Percentiles rank a stretch among this genome's conserved stretches.
Conservation (phyloP, 768 basidiomycete species). For the Boletus rufocinnamomeus region DNA sequence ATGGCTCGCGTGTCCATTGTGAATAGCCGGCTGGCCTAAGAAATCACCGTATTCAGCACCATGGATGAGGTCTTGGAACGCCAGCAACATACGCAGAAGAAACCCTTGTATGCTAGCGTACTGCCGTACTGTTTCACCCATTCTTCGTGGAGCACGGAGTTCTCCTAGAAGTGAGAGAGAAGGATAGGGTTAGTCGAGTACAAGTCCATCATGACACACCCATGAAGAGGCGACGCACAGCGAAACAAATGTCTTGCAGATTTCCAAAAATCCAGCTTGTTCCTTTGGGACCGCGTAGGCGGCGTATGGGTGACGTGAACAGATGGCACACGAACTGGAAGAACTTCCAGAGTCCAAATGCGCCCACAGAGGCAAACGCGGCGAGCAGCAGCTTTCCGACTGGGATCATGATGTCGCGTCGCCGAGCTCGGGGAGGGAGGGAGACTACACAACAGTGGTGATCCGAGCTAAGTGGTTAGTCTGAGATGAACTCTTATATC, state of each 20-base stretch:
- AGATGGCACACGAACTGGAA: too few species aligned
- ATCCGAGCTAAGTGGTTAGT: too few species aligned
- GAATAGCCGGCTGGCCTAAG: conserved; percentile 44
- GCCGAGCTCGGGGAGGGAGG: too few species aligned
- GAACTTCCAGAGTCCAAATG: conserved; percentile 11
- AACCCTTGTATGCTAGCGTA: conserved; percentile 14
- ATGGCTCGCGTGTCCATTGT: conserved; percentile 65
- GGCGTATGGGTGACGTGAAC: conserved; percentile 46
- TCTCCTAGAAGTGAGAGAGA: conserved; percentile 4
- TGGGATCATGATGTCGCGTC: conserved; percentile 8
- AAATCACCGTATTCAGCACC: background rate
- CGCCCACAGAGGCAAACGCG: background rate
- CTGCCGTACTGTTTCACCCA: conserved; percentile 19
- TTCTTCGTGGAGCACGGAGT: conserved; percentile 11
- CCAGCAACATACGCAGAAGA: conserved; percentile 8
- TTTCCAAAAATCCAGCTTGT: conserved; percentile 52
- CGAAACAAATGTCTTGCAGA: conserved; percentile 45
- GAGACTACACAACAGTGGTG: too few species aligned
- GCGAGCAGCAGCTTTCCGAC: conserved; percentile 3
- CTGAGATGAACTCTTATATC: too few species aligned
- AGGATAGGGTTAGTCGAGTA: background rate
- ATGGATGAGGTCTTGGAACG: too few species aligned
- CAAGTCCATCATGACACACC: background rate
- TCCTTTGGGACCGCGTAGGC: conserved; percentile 48
- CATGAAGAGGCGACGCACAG: conserved; percentile 30